These are phyloP conservation scores for Pseudotulostoma volvatum DNA, from an alignment of 495 filamentous ascomycete genomes.

Conservation along the genomic window DNA sequence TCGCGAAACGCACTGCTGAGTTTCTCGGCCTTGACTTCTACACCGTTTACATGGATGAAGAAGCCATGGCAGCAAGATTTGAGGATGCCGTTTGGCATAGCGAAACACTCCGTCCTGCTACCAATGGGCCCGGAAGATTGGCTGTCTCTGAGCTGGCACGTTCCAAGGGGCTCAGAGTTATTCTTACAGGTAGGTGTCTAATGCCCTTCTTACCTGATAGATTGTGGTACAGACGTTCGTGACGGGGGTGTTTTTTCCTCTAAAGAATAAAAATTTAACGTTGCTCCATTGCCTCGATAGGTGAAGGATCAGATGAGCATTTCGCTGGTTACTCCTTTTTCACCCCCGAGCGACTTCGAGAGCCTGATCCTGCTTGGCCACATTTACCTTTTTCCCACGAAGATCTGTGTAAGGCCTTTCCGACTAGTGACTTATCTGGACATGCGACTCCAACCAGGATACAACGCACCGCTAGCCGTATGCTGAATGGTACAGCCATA, in stretches of 20 bases:
- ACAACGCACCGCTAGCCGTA: constrained; percentile 5
- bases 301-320: constrained; percentile 38
- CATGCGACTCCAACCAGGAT: constrained; percentile 5
- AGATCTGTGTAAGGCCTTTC: too few species aligned
- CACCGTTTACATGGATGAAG: constrained; percentile 29
- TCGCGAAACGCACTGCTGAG: constrained; percentile 33
- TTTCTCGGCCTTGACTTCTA: constrained; percentile 31
- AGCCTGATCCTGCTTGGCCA: constrained; percentile 26
- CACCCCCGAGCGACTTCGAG: constrained; percentile 24
- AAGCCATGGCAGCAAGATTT: constrained; percentile 24
- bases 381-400: too few species aligned
- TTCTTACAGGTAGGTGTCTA: too few species aligned
- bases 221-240: too few species aligned
- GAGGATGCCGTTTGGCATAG: constrained; percentile 33
- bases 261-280: not conserved
- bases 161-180: constrained; percentile 24
- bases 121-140: constrained; percentile 32
- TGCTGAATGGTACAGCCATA: constrained; percentile 6
- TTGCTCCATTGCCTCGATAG: constrained; percentile 6
- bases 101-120: constrained; percentile 29
- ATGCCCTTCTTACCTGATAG: too few species aligned
- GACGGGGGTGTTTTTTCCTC: constrained; percentile 14
- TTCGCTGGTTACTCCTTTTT: constrained; percentile 34
- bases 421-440: too few species aligned
- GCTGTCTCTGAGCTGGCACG: constrained; percentile 25